A percentile compares a stretch with the other conserved stretches of the same genome.
Evolutionary conservation across 2,329 filamentous ascomycete species (phyloP).

Genomic region (Claviceps africana): DNA sequence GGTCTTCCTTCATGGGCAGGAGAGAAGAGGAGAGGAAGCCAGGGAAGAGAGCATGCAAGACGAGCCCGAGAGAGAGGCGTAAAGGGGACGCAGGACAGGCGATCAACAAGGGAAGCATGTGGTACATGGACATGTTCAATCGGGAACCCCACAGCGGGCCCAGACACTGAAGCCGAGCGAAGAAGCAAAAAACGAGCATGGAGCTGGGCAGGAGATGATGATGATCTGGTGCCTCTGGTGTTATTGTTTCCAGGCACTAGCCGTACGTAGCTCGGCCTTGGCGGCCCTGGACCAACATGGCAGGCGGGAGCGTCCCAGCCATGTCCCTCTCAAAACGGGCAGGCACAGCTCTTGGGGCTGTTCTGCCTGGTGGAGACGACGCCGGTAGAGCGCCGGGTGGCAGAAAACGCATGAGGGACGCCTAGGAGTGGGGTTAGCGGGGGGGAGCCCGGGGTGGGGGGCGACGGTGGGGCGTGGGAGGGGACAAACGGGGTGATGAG

Average conservation of each 20-base stretch:
- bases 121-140: not conserved
- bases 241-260: not conserved
- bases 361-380: not conserved
- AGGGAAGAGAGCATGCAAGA: not conserved
- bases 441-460: too few relatives aligned
- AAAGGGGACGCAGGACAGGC: not conserved
- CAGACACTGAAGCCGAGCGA: not conserved
- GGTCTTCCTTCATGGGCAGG: not conserved
- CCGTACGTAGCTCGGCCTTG: not conserved
- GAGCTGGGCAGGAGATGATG: not conserved
- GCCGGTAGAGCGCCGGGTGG: conserved; percentile 6
- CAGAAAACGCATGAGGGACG: not conserved
- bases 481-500: not conserved
- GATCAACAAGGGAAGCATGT: not conserved
- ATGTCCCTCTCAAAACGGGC: not conserved
- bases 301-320: not conserved
- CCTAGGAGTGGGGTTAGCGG: not conserved
- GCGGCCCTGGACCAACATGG: not conserved
- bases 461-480: too few relatives aligned
- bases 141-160: not conserved
- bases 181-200: not conserved
- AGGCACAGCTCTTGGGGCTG: not conserved
- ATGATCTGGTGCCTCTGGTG: not conserved
- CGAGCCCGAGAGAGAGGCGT: not conserved
- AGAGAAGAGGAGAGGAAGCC: not conserved